phyloP scores from a whole-genome alignment of 2,329 filamentous ascomycete genomes.

The Gliomastix tumulicola region DNA sequence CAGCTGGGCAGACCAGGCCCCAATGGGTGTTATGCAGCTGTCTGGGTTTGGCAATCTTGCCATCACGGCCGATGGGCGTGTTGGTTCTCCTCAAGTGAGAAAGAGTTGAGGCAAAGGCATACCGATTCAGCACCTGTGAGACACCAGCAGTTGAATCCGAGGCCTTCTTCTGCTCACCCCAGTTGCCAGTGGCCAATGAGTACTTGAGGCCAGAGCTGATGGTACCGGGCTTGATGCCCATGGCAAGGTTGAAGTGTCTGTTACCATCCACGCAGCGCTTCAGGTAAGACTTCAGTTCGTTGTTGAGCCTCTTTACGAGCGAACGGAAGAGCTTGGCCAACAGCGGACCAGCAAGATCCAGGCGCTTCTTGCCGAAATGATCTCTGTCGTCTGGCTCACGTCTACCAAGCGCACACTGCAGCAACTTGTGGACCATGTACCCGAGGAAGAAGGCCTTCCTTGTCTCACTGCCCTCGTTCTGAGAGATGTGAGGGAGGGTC shows the following conservation, averaged over 20 bases:
- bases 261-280: constrained; percentile 87
- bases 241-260: constrained; percentile 81
- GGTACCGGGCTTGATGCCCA: constrained; percentile 86
- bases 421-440: constrained; percentile 95
- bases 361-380: constrained; percentile 97
- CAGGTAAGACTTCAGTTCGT: constrained; percentile 85
- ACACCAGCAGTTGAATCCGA: constrained; percentile 92
- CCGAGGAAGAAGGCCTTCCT: constrained; percentile 96
- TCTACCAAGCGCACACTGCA: constrained; percentile 88
- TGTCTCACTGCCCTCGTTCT: constrained; percentile 89
- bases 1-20: constrained; percentile 93
- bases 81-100: constrained; percentile 97
- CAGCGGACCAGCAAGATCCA: constrained; percentile 89
- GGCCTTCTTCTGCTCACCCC: constrained; percentile 99
- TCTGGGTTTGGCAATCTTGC: constrained; percentile 94
- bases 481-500: constrained; percentile 91
- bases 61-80: constrained; percentile 94
- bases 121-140: constrained; percentile 94
- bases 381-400: constrained; percentile 95
- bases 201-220: constrained; percentile 94
- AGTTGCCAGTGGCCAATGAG: constrained; percentile 94
- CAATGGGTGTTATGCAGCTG: constrained; percentile 98
- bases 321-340: constrained; percentile 94
- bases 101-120: constrained; percentile 92
- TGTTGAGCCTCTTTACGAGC: constrained; percentile 84